These are phyloP conservation scores for Heterobasidion irregulare DNA, from an alignment of 1,284 basidiomycete genomes.

Conservation along the genomic window DNA sequence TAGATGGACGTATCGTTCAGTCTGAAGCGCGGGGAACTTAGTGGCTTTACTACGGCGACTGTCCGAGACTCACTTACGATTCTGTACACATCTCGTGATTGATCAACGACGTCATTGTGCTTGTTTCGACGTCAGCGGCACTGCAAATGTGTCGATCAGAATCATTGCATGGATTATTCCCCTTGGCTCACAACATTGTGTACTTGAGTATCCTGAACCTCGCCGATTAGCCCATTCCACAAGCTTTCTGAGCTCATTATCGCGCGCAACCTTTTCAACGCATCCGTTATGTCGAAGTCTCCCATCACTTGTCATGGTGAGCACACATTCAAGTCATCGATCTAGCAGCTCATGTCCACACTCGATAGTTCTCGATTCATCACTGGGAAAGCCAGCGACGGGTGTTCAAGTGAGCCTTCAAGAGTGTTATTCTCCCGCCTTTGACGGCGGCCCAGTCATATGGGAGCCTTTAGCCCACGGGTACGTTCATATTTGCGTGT, in stretches of 20 bases:
- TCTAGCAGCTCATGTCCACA: neutral
- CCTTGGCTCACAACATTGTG: no score
- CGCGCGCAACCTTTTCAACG: no score
- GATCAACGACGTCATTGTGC: neutral
- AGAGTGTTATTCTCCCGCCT: slow-evolving; percentile 22
- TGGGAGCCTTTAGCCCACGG: slow-evolving; percentile 53
- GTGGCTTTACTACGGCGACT: no score
- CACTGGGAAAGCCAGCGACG: slow-evolving; percentile 72
- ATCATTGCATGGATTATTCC: no score
- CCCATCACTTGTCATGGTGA: slow-evolving; percentile 87
- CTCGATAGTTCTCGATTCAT: slow-evolving; percentile 75
- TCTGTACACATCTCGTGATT: no score
- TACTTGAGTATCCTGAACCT: no score
- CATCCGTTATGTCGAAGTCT: slow-evolving; percentile 38
- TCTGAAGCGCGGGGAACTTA: no score
- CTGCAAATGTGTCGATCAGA: neutral
- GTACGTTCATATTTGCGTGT: slow-evolving; percentile 26
- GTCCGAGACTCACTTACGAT: no score
- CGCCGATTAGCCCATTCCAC: no score
- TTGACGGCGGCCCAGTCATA: slow-evolving; percentile 23
- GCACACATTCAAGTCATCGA: slow-evolving; percentile 9
- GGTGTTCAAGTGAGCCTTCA: slow-evolving; percentile 60
- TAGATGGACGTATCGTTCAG: neutral
- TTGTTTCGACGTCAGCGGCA: neutral
- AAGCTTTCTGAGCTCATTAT: no score